phyloP scores from a whole-genome alignment of 2,329 filamentous ascomycete genomes.

The Sarocladium oryzae region DNA sequence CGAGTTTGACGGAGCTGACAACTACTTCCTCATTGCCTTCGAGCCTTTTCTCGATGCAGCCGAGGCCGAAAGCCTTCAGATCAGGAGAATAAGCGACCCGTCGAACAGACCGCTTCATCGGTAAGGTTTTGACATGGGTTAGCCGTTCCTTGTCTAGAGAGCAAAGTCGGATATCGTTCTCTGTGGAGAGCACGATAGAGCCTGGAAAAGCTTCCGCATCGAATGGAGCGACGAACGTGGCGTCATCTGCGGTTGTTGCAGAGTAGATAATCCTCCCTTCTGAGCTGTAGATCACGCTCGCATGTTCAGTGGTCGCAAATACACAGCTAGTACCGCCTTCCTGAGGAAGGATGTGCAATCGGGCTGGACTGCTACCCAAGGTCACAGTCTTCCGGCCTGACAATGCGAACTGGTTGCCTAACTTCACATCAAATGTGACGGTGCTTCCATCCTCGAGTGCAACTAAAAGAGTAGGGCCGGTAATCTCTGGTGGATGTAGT shows the following conservation, averaged over 20 bases:
- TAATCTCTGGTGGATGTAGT: constrained; percentile 54
- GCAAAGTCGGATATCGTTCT: constrained; percentile 69
- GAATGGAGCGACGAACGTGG: constrained; percentile 75
- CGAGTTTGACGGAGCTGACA: constrained; percentile 75
- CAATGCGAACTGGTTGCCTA: constrained; percentile 55
- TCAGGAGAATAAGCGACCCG: constrained; percentile 77
- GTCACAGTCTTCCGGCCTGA: constrained; percentile 73
- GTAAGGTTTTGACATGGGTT: constrained; percentile 79
- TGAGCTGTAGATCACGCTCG: constrained; percentile 84
- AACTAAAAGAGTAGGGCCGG: constrained; percentile 71
- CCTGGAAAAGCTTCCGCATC: constrained; percentile 73
- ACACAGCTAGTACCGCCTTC: constrained; percentile 65
- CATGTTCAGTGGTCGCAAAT: constrained; percentile 90
- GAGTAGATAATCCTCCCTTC: constrained; percentile 89
- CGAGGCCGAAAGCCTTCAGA: constrained; percentile 78
- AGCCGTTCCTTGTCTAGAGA: constrained; percentile 76
- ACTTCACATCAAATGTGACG: constrained; percentile 60
- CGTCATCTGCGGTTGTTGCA: constrained; percentile 83
- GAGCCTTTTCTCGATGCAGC: constrained; percentile 73
- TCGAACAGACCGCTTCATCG: constrained; percentile 75
- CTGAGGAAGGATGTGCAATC: constrained; percentile 70
- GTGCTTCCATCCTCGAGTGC: constrained; percentile 91
- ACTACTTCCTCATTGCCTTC: constrained; percentile 66
- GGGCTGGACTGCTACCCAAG: constrained; percentile 78
- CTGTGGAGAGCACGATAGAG: constrained; percentile 75